Base-by-base conservation (phyloP, 2,329 filamentous ascomycete species). In the Ciborinia camelliae region DNA sequence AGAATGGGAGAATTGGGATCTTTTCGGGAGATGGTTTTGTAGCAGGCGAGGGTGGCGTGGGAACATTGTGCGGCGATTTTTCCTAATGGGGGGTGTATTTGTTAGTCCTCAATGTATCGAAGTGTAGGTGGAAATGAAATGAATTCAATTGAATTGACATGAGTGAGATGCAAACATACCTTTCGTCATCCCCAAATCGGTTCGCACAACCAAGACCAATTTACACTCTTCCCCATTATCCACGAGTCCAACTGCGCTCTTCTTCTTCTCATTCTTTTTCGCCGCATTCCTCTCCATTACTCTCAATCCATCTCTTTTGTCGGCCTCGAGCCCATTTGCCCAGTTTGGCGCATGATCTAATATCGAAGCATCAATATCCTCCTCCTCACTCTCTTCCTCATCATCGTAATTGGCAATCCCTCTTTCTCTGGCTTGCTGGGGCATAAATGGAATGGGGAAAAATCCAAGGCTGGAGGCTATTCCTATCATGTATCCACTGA, bases 61-160 rank as follows among this genome's bases (percentile, higher is more conserved):
- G 89, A 90, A 79, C 90, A 94, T 79, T 98, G 95, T 9, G 95
- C 95, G 65, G 92, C 95, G 73, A 98, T 97, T 83, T 99, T 99
- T 73, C 94, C 94, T 97, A 69, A 6, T 53, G 30, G 32, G 15
- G 4, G 50, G 18, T 18, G 28, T n/a, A n/a, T 57, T 45, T n/a
- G 64, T 60, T 47, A 41, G 15, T 35, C 35, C 20, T 32, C 18
- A 2, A 30, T 50, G 66, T 32, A 37, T 37, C 2, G 15, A 51
- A 2, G 8, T 47, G 6, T 66, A n/a, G 50, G 43, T 63, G 43
- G 62, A 67, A 37, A 43, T 65, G 50, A 30, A 43, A 65, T 39
- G 8, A 50, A 37, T 12, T 23, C 10, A 9, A 47, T 14, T 23
- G 14, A 47, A 26, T 14, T n/a, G n/a, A n/a, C n/a, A n/a, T n/a